Evolutionary conservation across 2,329 filamentous ascomycete species (phyloP), one percentile per base, ranked within the genome.

Genomic region (Microdochium bolleyi): DNA sequence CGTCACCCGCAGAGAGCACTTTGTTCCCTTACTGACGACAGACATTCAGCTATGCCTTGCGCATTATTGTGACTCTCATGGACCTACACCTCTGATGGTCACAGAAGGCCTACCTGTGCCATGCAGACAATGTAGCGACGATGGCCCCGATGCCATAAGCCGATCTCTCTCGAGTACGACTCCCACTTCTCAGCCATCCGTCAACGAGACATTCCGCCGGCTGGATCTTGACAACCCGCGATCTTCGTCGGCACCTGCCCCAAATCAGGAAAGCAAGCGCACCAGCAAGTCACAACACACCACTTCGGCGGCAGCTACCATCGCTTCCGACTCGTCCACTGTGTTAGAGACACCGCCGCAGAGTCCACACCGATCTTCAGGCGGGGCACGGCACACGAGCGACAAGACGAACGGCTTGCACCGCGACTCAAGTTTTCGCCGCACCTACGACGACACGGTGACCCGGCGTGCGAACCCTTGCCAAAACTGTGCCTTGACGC

Each of bases 11-110:
- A 19, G 24, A n/a, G 24, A 25, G 24, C 25, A 25, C 48, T 27
- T 30, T 16, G 24, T 62, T 37, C 58, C 64, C 32, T 55, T 72
- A 64, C 71, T 76, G 62, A 76, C 66, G 22, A 62, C 66, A 16
- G 60, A 65, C 50, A 58, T 82, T 54, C 78, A 87, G 83, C 71
- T 87, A 64, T 85, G 82, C 66, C 75, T 87, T 61, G 84, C 84
- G 61, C 83, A 87, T 66, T 87, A 86, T 64, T 87, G 84, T 74
- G 84, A 87, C 66, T 75, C 81, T 57, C 84, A 87, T 69, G 84
- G 84, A 56, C 84, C 84, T 49, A 87, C 83, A 49, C 83, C 83
- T 50, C 68, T 87, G 54, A 85, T 87, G 79, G 83, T 86, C 61
- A 87, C 84, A 34, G 83, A 87, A 65, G 83, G 82, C 49, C 69